phyloP scores from a whole-genome alignment of 306 rosid genomes.

The Glycine soja region DNA sequence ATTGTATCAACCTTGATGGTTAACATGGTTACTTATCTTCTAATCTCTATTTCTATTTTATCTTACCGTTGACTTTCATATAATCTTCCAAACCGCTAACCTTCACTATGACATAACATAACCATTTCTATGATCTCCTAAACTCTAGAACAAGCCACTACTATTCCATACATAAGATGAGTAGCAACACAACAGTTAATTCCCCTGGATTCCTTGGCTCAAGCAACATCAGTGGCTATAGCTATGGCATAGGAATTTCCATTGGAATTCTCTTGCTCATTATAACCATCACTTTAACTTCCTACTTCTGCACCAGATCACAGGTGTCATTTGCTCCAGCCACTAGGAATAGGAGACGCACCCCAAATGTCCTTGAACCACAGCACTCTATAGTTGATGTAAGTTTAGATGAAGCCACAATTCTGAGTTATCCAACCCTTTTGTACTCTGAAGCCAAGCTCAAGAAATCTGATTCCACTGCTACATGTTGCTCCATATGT shows the following conservation, averaged over 20 bases:
- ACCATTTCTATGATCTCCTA: conserved; percentile 32
- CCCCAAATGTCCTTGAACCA: conserved; percentile 31
- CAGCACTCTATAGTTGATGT: conserved; percentile 62
- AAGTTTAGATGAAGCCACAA: conserved; percentile 75
- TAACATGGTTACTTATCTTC: too few species aligned
- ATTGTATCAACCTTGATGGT: too few species aligned
- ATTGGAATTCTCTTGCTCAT: conserved; percentile 82
- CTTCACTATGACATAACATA: conserved; percentile 48
- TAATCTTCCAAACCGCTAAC: neutral
- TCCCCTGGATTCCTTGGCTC: conserved; percentile 70
- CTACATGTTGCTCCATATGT: conserved; percentile 85
- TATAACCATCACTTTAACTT: conserved; percentile 78
- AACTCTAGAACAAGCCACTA: conserved; percentile 8
- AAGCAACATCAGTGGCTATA: conserved; percentile 66
- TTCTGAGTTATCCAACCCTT: conserved; percentile 71
- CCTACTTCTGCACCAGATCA: conserved; percentile 76
- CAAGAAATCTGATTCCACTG: conserved; percentile 52
- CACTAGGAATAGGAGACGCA: conserved; percentile 17
- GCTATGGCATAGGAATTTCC: conserved; percentile 89
- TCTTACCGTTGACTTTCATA: neutral
- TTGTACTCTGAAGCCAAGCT: conserved; percentile 70
- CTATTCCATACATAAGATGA: conserved; percentile 50
- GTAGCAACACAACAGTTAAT: conserved; percentile 31
- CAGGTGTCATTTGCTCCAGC: conserved; percentile 26
- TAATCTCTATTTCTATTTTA: neutral